Base-by-base conservation (phyloP, 805 yeast species). In the Barnettozyma pratensis region DNA sequence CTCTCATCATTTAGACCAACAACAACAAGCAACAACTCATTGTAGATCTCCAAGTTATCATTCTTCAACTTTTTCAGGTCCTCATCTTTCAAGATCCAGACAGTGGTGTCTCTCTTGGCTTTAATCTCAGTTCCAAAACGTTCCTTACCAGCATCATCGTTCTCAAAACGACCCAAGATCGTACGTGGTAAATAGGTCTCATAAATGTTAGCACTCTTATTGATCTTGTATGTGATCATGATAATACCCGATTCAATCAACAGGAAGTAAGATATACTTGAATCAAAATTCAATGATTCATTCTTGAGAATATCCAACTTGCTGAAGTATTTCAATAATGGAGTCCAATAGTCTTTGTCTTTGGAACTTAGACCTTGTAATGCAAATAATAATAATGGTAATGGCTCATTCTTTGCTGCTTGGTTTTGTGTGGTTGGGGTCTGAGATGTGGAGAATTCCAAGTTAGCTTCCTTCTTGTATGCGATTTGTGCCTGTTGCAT, bases 1-100 rank as follows among this genome's bases (percentile, higher is more conserved):
- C 96, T 71, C 57, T 80, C 89, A 49, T 83, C 81, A 35, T 81
- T 72, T 45, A 90, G 67, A 42, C 80, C 76, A 53, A 85, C 69
- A 31, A 83, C 79, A 32, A 89, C 77, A 41, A 73, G 69, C 42
- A 81, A 63, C 38, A 90, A 65, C 60, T 90, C 96, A 38, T 79
- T 75, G 55, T 79, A 85, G 8, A 86, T 62, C 32, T 71, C 76
- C 5, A 65, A 62, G 30, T 87, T 81, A 26, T 76, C 73, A 11
- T 65, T 54, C 56, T 72, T 67, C 57, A 89, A 62, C 41, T 66
- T 70, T 3, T 65, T 62, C 51, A 87, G 65, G 7, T 71, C 66
- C 1, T 66, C 68, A 30, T 68, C 63, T 31, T 79, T 75, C 41
- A 91, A 66, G 41, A 77, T 71, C 96, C 97, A 90, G 2, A 86